Conservation (phyloP, 164 flowering plant species). For the Euptelea pleiosperma region DNA sequence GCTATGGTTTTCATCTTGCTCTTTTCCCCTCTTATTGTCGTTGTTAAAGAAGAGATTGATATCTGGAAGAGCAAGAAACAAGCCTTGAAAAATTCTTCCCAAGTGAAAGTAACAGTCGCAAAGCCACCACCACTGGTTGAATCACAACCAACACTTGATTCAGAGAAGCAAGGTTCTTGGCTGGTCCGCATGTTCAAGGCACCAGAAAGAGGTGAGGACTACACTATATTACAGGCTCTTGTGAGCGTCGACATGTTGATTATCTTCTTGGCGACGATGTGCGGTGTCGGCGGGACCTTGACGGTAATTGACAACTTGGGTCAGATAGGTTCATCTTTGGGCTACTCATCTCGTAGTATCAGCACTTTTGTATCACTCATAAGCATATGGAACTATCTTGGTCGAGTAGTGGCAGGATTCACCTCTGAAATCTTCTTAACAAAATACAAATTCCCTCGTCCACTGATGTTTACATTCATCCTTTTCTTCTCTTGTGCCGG, state of each 20-base stretch:
- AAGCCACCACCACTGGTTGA: neutral
- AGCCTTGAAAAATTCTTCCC: neutral
- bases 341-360: conserved; percentile 36
- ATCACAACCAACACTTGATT: neutral
- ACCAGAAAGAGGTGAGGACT: conserved; percentile 61
- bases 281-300: conserved; percentile 54
- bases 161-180: conserved; percentile 16
- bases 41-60: conserved; percentile 16
- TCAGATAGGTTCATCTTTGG: conserved; percentile 55
- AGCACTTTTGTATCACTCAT: conserved; percentile 59
- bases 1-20: conserved; percentile 14
- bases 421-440: conserved; percentile 38
- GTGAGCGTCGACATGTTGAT: conserved; percentile 58
- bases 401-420: conserved; percentile 40
- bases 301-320: conserved; percentile 66
- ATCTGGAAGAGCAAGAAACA: conserved; percentile 10
- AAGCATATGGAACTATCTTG: conserved; percentile 62
- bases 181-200: conserved; percentile 29
- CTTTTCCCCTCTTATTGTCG: conserved; percentile 18
- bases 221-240: conserved; percentile 59
- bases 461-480: conserved; percentile 42
- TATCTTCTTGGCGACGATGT: conserved; percentile 45
- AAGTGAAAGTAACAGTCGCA: neutral
- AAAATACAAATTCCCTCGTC: conserved; percentile 51
- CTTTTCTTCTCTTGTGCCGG: conserved; percentile 46